Evolutionary conservation across 1,139 yeast genomes (phyloP), one percentile per base, ranked within the genome.

Genomic region (Taphrina deformans): DNA sequence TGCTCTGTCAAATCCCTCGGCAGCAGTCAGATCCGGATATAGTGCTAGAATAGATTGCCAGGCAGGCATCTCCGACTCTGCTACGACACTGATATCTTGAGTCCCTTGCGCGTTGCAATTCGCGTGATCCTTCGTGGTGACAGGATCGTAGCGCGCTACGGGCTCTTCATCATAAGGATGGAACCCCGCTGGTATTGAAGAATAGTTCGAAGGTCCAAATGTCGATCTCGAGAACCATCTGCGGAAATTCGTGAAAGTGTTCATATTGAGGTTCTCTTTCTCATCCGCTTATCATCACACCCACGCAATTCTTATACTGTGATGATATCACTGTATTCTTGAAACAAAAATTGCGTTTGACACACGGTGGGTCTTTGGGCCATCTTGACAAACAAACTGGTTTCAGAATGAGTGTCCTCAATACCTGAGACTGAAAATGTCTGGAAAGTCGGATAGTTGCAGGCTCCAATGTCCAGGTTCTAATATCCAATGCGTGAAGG

Each of bases 11-110:
- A 51, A 51, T 9, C 29, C 44, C 12, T 24, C 44, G 12, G 27
- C 55, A 18, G 21, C 16, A 14, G 55, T 23, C n/a, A 51, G 55
- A n/a, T 51, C 55, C 9, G 55, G 55, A 16, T 51, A 51, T 14
- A 51, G 55, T 31, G 55, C 27, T 16, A 51, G 44, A 6, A 51
- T 51, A 6, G 40, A 29, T 1, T 33, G 27, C 44, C 55, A 31
- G 14, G 27, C 53, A 27, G 53, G 53, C 53, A 48, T 48, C 7
- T 48, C 53, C 12, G 35, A 48, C n/a, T 44, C 48, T 9, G 27
- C 7, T 16, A 16, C 21, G 27, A 44, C 27, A 21, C 48, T 10
- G 48, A 5, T n/a, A 21, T 9, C n/a, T 2, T 18, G 26, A 7
- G 14, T 7, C 27, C n/a, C n/a, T 44, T 10, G 48, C 24, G 48